Percentiles rank a stretch among this genome's conserved stretches.
Conservation (phyloP, 805 yeast genomes). For the Pichia pseudocactophila region DNA sequence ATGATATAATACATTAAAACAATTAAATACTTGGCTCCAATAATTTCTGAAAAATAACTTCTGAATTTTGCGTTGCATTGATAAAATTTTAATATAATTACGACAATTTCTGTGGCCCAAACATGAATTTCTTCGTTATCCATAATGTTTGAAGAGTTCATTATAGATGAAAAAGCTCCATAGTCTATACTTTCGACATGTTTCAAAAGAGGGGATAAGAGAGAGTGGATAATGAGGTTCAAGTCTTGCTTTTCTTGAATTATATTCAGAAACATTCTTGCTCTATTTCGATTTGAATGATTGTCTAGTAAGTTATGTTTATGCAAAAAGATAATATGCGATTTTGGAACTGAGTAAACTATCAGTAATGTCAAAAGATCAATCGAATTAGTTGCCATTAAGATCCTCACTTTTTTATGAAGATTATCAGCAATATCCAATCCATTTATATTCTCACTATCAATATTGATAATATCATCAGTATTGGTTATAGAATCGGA, state of each 20-base stretch:
- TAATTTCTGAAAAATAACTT: slow-evolving; percentile 32
- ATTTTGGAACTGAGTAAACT: slow-evolving; percentile 55
- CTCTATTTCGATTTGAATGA: slow-evolving; percentile 30
- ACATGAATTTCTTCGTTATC: slow-evolving; percentile 21
- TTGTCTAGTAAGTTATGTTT: slow-evolving; percentile 29
- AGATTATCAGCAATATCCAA: slow-evolving; percentile 25
- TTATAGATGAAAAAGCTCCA: slow-evolving; percentile 20
- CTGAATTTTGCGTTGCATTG: slow-evolving; percentile 62
- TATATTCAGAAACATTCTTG: slow-evolving; percentile 42
- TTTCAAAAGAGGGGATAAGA: slow-evolving; percentile 38
- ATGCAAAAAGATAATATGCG: slow-evolving; percentile 29
- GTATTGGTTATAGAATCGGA: slow-evolving; percentile 15
- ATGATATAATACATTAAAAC: slow-evolving; percentile 49
- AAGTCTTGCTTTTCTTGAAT: slow-evolving; percentile 49
- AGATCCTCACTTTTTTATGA: slow-evolving; percentile 34
- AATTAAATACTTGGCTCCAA: slow-evolving; percentile 44
- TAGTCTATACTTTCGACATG: slow-evolving; percentile 28
- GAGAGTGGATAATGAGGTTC: slow-evolving; percentile 36
- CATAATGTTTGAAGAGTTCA: slow-evolving; percentile 16
- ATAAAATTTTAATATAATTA: slow-evolving; percentile 66
- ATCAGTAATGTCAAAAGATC: slow-evolving; percentile 56
- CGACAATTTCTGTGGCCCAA: slow-evolving; percentile 51
- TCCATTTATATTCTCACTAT: slow-evolving; percentile 28
- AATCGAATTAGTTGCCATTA: slow-evolving; percentile 44
- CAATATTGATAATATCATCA: slow-evolving; percentile 32